These are phyloP conservation scores for Cyberlindnera suaveolens DNA, from an alignment of 805 yeast species.

Conservation along the genomic window DNA sequence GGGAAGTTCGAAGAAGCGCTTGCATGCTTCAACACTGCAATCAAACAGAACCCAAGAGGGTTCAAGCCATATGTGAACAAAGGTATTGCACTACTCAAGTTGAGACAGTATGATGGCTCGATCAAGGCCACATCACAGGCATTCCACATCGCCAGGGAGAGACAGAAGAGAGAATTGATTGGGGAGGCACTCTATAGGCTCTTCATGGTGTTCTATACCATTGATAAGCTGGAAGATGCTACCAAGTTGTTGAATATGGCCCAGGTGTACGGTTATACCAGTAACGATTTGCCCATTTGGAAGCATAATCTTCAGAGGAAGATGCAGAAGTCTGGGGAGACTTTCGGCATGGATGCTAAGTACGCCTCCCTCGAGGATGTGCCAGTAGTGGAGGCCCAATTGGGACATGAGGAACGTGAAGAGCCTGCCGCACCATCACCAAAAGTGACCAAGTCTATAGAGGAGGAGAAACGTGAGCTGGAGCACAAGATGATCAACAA, in stretches of 20 bases:
- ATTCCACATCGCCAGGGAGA: slow-evolving; percentile 33
- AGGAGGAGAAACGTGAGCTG: slow-evolving; percentile 15
- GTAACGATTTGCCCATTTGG: slow-evolving; percentile 15
- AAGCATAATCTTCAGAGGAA: slow-evolving; percentile 15
- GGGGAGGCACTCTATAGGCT: slow-evolving; percentile 40
- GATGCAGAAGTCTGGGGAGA: slow-evolving; percentile 9
- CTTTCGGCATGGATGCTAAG: slow-evolving; percentile 5
- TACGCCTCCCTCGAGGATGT: slow-evolving; percentile 8
- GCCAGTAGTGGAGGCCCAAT: neutral
- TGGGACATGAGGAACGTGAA: neutral
- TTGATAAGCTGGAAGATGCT: slow-evolving; percentile 35
- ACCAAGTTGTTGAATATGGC: slow-evolving; percentile 36
- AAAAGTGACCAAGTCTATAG: slow-evolving; percentile 1
- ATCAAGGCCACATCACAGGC: slow-evolving; percentile 38
- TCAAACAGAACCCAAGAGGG: slow-evolving; percentile 37
- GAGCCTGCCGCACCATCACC: neutral
- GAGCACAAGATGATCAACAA: slow-evolving; percentile 20
- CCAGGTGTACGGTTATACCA: slow-evolving; percentile 29
- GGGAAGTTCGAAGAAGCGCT: slow-evolving; percentile 40
- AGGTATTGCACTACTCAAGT: slow-evolving; percentile 38
- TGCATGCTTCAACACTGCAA: slow-evolving; percentile 28
- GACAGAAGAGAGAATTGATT: slow-evolving; percentile 35
- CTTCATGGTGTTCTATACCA: slow-evolving; percentile 34
- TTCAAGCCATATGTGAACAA: slow-evolving; percentile 39
- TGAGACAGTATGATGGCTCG: slow-evolving; percentile 37